phyloP scores from a whole-genome alignment of 2,329 filamentous ascomycete species.

The Rasamsonia emersonii region DNA sequence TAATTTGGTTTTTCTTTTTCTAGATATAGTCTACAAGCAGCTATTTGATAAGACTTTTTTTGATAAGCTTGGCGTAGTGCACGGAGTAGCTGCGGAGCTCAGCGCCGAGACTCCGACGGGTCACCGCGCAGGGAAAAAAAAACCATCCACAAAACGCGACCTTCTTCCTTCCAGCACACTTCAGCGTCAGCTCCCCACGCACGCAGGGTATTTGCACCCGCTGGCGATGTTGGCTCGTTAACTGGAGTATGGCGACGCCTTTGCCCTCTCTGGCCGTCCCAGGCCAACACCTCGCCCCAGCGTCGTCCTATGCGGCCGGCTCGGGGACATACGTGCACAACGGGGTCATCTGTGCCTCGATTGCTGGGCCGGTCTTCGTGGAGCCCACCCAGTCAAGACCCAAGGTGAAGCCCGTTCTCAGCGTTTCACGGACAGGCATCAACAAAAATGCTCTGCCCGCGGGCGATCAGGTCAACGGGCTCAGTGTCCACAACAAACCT shows the following conservation, averaged over 20 bases:
- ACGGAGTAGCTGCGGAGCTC: slow-evolving; percentile 5
- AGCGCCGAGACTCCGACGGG: too few relatives aligned
- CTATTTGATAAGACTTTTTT: too few relatives aligned
- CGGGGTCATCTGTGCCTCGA: slow-evolving; percentile 68
- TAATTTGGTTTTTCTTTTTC: slow-evolving; percentile 1
- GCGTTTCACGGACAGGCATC: slow-evolving; percentile 18
- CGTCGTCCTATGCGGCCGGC: slow-evolving; percentile 60
- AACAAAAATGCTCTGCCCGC: slow-evolving; percentile 6
- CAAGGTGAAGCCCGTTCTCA: slow-evolving; percentile 33
- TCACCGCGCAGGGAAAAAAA: too few relatives aligned
- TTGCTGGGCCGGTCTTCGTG: slow-evolving; percentile 63
- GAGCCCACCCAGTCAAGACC: slow-evolving; percentile 32
- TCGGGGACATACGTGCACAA: slow-evolving; percentile 77
- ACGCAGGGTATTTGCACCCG: too few relatives aligned
- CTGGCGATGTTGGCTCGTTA: too few relatives aligned
- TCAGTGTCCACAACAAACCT: slow-evolving; percentile 3
- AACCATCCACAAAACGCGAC: background rate
- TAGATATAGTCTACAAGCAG: slow-evolving; percentile 11
- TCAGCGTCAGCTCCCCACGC: background rate
- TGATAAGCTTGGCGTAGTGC: too few relatives aligned
- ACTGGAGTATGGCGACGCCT: slow-evolving; percentile 21
- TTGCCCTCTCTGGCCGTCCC: slow-evolving; percentile 58
- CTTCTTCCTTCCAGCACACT: slow-evolving; percentile 2
- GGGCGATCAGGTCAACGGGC: slow-evolving; percentile 1
- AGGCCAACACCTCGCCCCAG: slow-evolving; percentile 67